Base-by-base conservation (phyloP, 371 early-diverging fungal genomes). In the Actinomucor elegans region DNA sequence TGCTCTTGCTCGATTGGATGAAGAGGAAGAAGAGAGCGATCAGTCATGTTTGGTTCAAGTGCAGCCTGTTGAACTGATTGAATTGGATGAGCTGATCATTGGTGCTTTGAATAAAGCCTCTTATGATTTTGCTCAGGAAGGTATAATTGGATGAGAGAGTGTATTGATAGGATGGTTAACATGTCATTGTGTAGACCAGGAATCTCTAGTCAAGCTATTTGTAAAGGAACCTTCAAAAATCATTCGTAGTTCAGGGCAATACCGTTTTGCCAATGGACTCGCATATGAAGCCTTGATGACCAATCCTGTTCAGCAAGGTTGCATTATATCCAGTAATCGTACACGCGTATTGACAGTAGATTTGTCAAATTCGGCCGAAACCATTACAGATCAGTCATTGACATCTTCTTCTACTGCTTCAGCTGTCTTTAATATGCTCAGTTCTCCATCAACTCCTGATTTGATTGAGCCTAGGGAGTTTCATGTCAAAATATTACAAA, bases 301-400 rank as follows among this genome's bases (percentile, higher is more conserved):
- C 38, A 77, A 72, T 50, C 87, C 90, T 2, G 87, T 89, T 0
- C 68, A 84, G 28, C 90, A 90, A 60, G 89, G 90, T 0, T 70
- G 75, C 44, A 67, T 87, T 26, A 12, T 54, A 15, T 57, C 72
- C 1, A 49, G 61, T 12, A 71, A 68, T 14, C 51, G 55, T 14
- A 77, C 77, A 0, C 61, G 61, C 35, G 29, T 77, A 0, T 55
- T 71, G 7, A 57, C 50, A 10, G 59, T 73, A 1, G 73, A 73
- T 48, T 56, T 79, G 11, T 63, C 80, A 43, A 66, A 69, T 15
- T 48, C 64, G 8, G 31, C 33, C 7, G 17, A 45, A 2, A 17
- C 40, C 40, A n/a, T 33, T 50, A 6, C 40, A 27, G 26, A 11
- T 11, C 21, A 15, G 29, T 5, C 26, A 48, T 43, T 38, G 7